Percentiles rank a stretch among this genome's conserved stretches.
Evolutionary conservation across 2,329 filamentous ascomycete species (phyloP).

Genomic region (Penicillium sp.): DNA sequence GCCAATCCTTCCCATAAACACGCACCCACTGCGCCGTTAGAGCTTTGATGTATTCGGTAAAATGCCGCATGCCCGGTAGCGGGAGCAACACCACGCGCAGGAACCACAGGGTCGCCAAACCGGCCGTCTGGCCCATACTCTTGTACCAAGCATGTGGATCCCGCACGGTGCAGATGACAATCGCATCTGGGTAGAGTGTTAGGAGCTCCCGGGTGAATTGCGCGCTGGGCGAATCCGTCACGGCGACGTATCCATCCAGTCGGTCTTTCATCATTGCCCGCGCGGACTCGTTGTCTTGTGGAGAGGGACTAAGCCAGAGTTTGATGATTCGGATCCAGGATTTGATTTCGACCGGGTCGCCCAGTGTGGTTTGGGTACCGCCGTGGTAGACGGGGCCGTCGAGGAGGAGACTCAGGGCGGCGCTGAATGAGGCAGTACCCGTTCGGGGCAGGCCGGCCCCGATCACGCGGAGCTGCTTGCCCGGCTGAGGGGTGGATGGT

Average conservation of each 20-base stretch:
- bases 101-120: conserved; percentile 26
- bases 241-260: conserved; percentile 51
- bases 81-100: conserved; percentile 28
- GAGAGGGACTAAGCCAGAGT: background rate
- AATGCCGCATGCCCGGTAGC: conserved; percentile 32
- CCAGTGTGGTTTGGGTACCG: conserved; percentile 45
- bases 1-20: conserved; percentile 23
- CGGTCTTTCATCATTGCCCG: conserved; percentile 7
- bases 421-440: conserved; percentile 56
- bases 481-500: conserved; percentile 2
- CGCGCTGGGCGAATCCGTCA: conserved; percentile 51
- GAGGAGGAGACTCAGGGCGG: conserved; percentile 54
- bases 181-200: conserved; percentile 55
- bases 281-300: background rate
- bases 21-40: conserved; percentile 27
- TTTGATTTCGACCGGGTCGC: conserved; percentile 29
- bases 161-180: conserved; percentile 49
- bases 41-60: conserved; percentile 25
- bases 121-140: conserved; percentile 28
- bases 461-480: conserved; percentile 30
- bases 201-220: conserved; percentile 53
- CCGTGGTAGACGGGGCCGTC: conserved; percentile 57
- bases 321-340: conserved; percentile 27
- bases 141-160: conserved; percentile 29
- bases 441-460: conserved; percentile 48